A percentile compares a stretch with the other conserved stretches of the same genome.
Conservation (phyloP, 768 basidiomycete species). For the Mycena capillaripes region DNA sequence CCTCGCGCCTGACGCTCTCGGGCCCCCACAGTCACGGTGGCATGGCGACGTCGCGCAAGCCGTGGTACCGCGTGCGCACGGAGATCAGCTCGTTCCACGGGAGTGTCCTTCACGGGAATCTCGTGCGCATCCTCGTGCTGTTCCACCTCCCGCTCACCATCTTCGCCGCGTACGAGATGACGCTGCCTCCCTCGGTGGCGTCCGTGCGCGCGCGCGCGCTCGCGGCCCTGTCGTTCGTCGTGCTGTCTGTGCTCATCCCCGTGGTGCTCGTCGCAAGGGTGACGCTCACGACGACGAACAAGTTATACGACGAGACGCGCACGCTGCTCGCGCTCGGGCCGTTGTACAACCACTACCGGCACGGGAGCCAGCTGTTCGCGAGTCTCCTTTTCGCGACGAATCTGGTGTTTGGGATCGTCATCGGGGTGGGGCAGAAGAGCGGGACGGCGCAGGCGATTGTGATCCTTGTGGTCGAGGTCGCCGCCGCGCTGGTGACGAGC, state of each 20-base stretch:
- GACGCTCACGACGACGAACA: slow-evolving; percentile 84
- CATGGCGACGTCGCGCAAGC: slow-evolving; percentile 51
- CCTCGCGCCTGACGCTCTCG: slow-evolving; percentile 29
- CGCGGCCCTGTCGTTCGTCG: slow-evolving; percentile 83
- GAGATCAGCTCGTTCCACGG: slow-evolving; percentile 85
- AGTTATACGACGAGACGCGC: slow-evolving; percentile 95
- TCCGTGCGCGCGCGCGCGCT: slow-evolving; percentile 78
- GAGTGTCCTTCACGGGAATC: slow-evolving; percentile 88
- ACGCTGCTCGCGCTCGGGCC: slow-evolving; percentile 93
- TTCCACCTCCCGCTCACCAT: slow-evolving; percentile 97
- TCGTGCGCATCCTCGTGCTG: slow-evolving; percentile 89
- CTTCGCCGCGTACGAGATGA: slow-evolving; percentile 92
- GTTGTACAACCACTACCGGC: slow-evolving; percentile 94
- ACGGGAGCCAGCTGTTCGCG: slow-evolving; percentile 92
- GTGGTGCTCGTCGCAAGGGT: slow-evolving; percentile 83
- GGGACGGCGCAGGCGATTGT: slow-evolving; percentile 94
- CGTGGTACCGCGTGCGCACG: slow-evolving; percentile 69
- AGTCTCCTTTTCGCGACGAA: slow-evolving; percentile 86
- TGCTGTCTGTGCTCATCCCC: slow-evolving; percentile 86
- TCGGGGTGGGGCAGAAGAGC: slow-evolving; percentile 91
- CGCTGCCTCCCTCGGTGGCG: slow-evolving; percentile 63
- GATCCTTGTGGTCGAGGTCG: slow-evolving; percentile 90
- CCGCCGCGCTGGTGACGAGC: slow-evolving; percentile 88
- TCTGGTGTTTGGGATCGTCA: slow-evolving; percentile 83
- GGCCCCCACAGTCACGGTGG: slow-evolving; percentile 36